phyloP scores from a whole-genome alignment of 2,329 filamentous ascomycete species.

The Cladophialophora psammophila region DNA sequence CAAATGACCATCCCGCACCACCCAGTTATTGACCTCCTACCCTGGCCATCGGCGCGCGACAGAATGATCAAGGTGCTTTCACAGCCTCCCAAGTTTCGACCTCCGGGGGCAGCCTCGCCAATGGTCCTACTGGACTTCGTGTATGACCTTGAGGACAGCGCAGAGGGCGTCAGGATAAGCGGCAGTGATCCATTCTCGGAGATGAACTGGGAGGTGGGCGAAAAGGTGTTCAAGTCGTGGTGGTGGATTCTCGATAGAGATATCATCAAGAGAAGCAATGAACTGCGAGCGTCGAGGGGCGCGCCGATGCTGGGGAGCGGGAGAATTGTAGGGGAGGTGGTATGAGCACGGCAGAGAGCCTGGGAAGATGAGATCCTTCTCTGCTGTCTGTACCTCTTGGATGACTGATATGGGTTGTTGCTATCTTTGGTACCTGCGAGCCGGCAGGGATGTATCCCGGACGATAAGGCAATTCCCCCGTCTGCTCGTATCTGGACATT shows the following conservation, averaged over 20 bases:
- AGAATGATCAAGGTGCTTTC: constrained; percentile 61
- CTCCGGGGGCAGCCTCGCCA: constrained; percentile 55
- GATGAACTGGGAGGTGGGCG: constrained; percentile 64
- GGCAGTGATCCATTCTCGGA: constrained; percentile 59
- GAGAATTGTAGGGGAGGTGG: constrained; percentile 33
- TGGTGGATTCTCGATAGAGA: constrained; percentile 66
- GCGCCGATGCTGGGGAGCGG: constrained; percentile 38
- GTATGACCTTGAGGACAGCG: constrained; percentile 64
- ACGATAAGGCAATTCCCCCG: not conserved
- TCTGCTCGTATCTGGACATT: not conserved
- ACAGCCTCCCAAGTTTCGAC: constrained; percentile 58
- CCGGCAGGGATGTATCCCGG: not conserved
- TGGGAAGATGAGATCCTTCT: not conserved
- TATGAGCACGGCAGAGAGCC: not conserved
- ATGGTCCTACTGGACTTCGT: constrained; percentile 61
- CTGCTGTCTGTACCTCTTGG: not conserved
- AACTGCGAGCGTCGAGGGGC: constrained; percentile 58
- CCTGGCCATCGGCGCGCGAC: constrained; percentile 64
- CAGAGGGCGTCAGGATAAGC: constrained; percentile 61
- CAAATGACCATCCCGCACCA: constrained; percentile 63
- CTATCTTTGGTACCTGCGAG: not conserved
- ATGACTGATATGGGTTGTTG: not conserved
- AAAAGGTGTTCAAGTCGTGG: constrained; percentile 66
- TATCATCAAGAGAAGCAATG: constrained; percentile 63
- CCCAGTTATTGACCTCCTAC: constrained; percentile 64